phyloP scores from a whole-genome alignment of 2,329 filamentous ascomycete genomes.

The Acephala macrosclerotiorum region DNA sequence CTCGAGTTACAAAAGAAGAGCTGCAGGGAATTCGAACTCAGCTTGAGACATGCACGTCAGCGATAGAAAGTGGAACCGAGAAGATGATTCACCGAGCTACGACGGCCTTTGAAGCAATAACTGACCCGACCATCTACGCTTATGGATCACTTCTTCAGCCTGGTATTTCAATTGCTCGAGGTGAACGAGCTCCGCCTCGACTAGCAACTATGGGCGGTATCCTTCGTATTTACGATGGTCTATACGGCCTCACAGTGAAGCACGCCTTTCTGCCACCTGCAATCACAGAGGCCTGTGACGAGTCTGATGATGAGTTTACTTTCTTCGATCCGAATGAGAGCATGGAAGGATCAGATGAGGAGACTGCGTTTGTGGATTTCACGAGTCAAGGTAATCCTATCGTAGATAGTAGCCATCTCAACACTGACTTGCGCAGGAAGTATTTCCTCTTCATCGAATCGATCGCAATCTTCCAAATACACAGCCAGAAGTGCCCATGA shows the following conservation, averaged over 20 bases:
- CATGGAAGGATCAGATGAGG: conserved; percentile 14
- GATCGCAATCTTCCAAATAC: not conserved
- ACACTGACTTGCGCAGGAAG: conserved; percentile 8
- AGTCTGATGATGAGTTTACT: conserved; percentile 2
- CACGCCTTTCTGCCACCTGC: conserved; percentile 9
- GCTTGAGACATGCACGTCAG: not conserved
- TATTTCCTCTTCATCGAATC: conserved; percentile 11
- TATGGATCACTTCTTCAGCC: not conserved
- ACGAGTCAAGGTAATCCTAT: conserved; percentile 16
- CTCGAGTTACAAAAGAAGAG: not conserved
- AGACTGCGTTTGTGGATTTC: conserved; percentile 6
- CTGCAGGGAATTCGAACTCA: not conserved
- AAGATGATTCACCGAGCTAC: not conserved
- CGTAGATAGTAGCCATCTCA: not conserved
- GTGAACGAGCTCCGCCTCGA: not conserved
- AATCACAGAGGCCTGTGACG: not conserved
- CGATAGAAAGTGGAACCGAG: not conserved
- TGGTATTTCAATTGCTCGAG: not conserved
- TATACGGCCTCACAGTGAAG: conserved; percentile 11
- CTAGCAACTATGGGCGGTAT: conserved; percentile 11
- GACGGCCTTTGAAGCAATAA: not conserved
- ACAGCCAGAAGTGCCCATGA: not conserved
- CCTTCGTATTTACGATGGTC: not conserved
- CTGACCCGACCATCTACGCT: not conserved
- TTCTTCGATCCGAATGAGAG: conserved; percentile 3